Evolutionary conservation across 345 rosid species (phyloP), one percentile per base, ranked within the genome.

Genomic region (Populus deltoides): DNA sequence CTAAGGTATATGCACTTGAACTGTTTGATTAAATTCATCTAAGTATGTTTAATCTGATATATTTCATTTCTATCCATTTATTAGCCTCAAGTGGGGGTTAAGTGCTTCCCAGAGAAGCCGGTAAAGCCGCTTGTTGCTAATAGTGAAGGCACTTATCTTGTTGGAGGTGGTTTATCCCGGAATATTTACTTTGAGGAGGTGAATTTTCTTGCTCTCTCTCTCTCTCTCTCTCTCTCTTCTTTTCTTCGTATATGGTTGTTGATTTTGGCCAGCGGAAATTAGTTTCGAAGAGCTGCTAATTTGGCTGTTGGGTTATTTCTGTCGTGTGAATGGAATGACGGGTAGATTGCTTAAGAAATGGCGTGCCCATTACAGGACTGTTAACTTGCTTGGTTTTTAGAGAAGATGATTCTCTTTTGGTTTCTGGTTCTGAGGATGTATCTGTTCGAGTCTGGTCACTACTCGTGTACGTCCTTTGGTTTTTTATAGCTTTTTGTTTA

Each of bases 391-490:
- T 93, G 85, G 88, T 86, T 29, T 90, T 93, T 81, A 91, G 91
- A 0, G 90, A 90, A 36, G 99, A 95, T 72, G 89, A 88, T 74
- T 92, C 98, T 0, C 85, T 92, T 62, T 66, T 95, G 73, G 74
- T 95, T 73, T 95, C 99, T 38, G 97, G 99, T 55, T 90, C 98
- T 1, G 90, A 90, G 83, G 93, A 93, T 75, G 92, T 97, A 74
- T 83, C 89, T 49, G 85, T 96, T 79, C 82, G 89, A 91, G 92
- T 92, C 10, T 96, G 98, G 99, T 87, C 97, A 22, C 93, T 93
- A 74, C 80, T 86, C 81, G 82, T 75, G 99, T 96, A 85, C 55
- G 12, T 77, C 36, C 38, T 61, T 67, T 43, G 31, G 49, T 66
- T 59, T 38, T 33, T 66, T 24, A 20, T 33, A 33, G 35, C 35